Percentiles rank a stretch among this genome's conserved stretches.
Evolutionary conservation across 768 basidiomycete species (phyloP).

Genomic region (Austroboletus eburneus): DNA sequence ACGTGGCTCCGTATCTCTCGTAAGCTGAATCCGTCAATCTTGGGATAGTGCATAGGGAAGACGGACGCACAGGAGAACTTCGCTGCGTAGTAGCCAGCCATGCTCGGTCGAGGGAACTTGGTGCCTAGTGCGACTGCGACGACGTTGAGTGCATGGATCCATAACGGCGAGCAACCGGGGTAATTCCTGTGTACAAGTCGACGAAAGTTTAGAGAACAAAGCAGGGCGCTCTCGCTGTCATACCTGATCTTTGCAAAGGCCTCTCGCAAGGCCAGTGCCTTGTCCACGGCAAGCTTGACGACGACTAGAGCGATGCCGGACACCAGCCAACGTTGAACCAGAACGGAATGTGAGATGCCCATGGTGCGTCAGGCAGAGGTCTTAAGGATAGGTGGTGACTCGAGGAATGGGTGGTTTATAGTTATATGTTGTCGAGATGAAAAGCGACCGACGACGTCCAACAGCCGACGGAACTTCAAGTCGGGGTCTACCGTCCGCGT

Average conservation of each 20-base stretch:
- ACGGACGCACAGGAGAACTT: conserved; percentile 34
- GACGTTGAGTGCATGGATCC: conserved; percentile 33
- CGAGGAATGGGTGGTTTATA: not conserved
- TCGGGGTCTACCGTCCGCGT: no score
- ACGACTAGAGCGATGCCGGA: conserved; percentile 3
- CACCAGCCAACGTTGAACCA: conserved; percentile 8
- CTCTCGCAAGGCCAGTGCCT: not conserved
- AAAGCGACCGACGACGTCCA: no score
- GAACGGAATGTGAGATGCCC: not conserved
- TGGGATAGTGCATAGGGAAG: no score
- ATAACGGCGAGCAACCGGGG: conserved; percentile 19
- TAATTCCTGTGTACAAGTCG: conserved; percentile 5
- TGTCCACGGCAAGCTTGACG: conserved; percentile 9
- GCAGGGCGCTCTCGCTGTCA: not conserved
- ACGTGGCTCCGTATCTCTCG: conserved; percentile 36
- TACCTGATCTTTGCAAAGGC: conserved; percentile 20
- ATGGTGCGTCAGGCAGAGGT: conserved; percentile 3
- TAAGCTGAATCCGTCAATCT: conserved; percentile 30
- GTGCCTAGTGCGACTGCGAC: conserved; percentile 24
- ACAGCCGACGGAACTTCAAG: no score
- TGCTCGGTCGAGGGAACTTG: conserved; percentile 33
- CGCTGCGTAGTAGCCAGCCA: conserved; percentile 31
- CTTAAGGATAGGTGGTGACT: not conserved
- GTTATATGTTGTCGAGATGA: no score
- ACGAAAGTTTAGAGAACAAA: no score